These are phyloP conservation scores for Trichaptum fuscoviolaceum DNA, from an alignment of 768 basidiomycete genomes.

Conservation along the genomic window DNA sequence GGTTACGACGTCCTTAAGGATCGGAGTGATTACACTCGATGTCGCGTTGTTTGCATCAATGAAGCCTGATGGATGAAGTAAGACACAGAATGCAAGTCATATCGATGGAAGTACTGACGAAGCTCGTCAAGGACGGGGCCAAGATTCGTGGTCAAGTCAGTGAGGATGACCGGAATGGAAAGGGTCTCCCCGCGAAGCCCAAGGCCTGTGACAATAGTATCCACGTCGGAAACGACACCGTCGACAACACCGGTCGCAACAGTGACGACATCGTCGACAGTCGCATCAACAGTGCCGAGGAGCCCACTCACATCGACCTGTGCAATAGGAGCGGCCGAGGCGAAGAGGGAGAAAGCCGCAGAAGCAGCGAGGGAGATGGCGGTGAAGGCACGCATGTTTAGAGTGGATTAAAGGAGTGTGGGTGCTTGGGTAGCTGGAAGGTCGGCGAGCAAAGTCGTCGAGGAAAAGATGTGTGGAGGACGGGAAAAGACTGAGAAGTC, in stretches of 20 bases:
- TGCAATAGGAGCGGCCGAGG: slow-evolving; percentile 21
- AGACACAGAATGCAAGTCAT: neutral
- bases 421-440: neutral
- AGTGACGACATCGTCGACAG: neutral
- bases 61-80: slow-evolving; percentile 15
- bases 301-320: slow-evolving; percentile 8
- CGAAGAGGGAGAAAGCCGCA: slow-evolving; percentile 25
- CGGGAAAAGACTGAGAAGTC: neutral
- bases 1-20: slow-evolving; percentile 21
- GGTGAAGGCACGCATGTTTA: slow-evolving; percentile 32
- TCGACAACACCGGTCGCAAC: neutral
- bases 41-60: slow-evolving; percentile 21
- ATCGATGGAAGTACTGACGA: slow-evolving; percentile 19
- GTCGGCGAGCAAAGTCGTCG: neutral
- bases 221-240: neutral
- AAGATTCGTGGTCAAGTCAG: slow-evolving; percentile 15
- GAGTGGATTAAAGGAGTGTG: neutral
- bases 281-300: neutral
- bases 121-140: slow-evolving; percentile 17
- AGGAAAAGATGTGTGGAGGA: neutral
- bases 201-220: slow-evolving; percentile 6
- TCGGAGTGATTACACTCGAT: slow-evolving; percentile 15
- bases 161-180: slow-evolving; percentile 24
- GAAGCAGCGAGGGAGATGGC: slow-evolving; percentile 20
- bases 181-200: slow-evolving; percentile 12